Conservation (phyloP, 768 basidiomycete genomes). For the Lactarius pseudohatsudake region DNA sequence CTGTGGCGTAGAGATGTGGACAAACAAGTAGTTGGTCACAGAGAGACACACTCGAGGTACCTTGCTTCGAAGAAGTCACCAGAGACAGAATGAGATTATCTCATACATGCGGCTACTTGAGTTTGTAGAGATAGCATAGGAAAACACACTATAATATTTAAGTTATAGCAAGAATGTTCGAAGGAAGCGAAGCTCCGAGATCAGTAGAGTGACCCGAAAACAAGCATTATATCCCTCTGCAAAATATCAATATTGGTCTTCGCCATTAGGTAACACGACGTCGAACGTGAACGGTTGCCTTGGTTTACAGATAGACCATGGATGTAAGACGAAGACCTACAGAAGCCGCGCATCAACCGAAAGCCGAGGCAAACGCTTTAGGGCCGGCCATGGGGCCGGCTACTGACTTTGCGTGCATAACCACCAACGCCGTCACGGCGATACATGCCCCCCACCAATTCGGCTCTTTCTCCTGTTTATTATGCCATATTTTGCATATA, state of each 20-base stretch:
- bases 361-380: conserved; percentile 29
- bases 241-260: conserved; percentile 58
- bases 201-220: conserved; percentile 34
- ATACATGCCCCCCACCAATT: conserved; percentile 44
- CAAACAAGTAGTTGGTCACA: conserved; percentile 36
- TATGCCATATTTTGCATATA: conserved; percentile 72
- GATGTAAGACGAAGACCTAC: conserved; percentile 47
- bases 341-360: conserved; percentile 14
- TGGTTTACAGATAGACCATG: conserved; percentile 66
- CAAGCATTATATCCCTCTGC: conserved; percentile 73
- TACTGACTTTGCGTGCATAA: background rate
- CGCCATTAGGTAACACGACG: conserved; percentile 71
- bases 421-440: background rate
- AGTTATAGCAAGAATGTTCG: conserved; percentile 37
- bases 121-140: conserved; percentile 2
- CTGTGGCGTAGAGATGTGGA: conserved; percentile 45
- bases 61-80: conserved; percentile 29
- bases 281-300: conserved; percentile 50
- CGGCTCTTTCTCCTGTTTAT: conserved; percentile 72
- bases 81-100: conserved; percentile 2
- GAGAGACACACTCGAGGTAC: conserved; percentile 40
- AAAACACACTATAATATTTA: background rate
- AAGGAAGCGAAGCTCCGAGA: conserved; percentile 48
- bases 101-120: background rate
- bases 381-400: conserved; percentile 26